A percentile compares a stretch with the other conserved stretches of the same genome.
phyloP scores from a whole-genome alignment of 1,284 basidiomycete genomes.

The Austroboletus novae-zelandiae region DNA sequence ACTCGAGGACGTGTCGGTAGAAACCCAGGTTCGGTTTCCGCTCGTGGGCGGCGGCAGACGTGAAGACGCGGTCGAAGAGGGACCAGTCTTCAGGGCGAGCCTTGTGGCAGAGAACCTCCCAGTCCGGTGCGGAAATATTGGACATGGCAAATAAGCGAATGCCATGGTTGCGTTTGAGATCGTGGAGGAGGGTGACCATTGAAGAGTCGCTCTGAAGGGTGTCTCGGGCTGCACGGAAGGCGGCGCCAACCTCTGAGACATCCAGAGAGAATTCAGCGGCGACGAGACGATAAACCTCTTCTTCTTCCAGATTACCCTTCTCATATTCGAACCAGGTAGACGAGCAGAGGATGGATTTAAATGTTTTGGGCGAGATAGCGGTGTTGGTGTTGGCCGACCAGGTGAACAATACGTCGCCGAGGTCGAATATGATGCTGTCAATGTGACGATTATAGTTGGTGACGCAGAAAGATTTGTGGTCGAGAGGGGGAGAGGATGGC shows the following conservation, averaged over 20 bases:
- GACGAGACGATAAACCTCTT: conserved; percentile 7
- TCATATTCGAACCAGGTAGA: conserved; percentile 24
- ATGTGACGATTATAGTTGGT: conserved; percentile 13
- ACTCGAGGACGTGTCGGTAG: conserved; percentile 17
- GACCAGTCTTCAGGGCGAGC: conserved; percentile 17
- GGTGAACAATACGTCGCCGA: conserved; percentile 25
- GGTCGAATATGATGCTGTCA: conserved; percentile 23
- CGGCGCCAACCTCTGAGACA: conserved; percentile 6
- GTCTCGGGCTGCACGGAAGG: conserved; percentile 9
- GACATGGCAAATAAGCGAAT: conserved; percentile 24
- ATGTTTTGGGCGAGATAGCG: conserved; percentile 12
- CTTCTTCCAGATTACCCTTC: conserved; percentile 20
- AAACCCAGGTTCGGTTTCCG: conserved; percentile 25
- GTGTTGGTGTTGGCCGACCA: conserved; percentile 20
- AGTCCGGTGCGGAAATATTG: conserved; percentile 22
- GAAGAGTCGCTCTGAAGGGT: conserved; percentile 11
- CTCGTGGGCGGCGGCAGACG: conserved; percentile 18
- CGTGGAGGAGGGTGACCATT: conserved; percentile 16
- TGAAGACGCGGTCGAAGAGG: conserved; percentile 24
- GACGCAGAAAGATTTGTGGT: neutral
- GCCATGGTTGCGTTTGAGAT: conserved; percentile 6
- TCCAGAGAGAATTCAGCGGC: conserved; percentile 19
- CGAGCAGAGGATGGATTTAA: conserved; percentile 16
- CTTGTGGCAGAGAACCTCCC: conserved; percentile 17
- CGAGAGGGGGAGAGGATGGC: conserved; percentile 3